Percentiles rank a stretch among this genome's conserved stretches.
Conservation (phyloP, 2,329 filamentous ascomycete genomes). For the Didymosphaeria variabile region DNA sequence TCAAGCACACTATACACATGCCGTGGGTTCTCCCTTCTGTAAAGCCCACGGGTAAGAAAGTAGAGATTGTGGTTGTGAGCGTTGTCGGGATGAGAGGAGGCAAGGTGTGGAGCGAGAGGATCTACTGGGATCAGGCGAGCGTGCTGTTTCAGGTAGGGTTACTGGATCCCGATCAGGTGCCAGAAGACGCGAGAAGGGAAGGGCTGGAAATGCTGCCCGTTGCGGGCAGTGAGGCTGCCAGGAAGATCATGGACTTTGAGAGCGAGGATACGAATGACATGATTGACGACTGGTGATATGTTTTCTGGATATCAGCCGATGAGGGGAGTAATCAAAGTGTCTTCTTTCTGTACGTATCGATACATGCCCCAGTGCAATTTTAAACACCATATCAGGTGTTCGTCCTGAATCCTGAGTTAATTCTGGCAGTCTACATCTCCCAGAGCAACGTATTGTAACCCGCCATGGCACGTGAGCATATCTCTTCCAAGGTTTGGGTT, state of each 20-base stretch:
- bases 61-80: slow-evolving; percentile 66
- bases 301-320: not conserved
- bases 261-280: slow-evolving; percentile 56
- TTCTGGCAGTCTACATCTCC: no score
- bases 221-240: slow-evolving; percentile 56
- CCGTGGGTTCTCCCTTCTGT: slow-evolving; percentile 69
- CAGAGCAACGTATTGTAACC: no score
- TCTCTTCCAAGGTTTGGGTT: no score
- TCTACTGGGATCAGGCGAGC: slow-evolving; percentile 71
- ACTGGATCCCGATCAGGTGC: slow-evolving; percentile 64
- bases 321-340: not conserved
- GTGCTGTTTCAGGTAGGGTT: slow-evolving; percentile 68
- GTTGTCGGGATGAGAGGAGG: slow-evolving; percentile 65
- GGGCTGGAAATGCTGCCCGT: slow-evolving; percentile 59
- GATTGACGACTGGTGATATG: slow-evolving; percentile 54
- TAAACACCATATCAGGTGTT: no score
- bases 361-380: no score
- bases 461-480: no score
- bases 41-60: slow-evolving; percentile 63
- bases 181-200: slow-evolving; percentile 54
- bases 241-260: slow-evolving; percentile 57
- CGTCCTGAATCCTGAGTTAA: no score
- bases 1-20: slow-evolving; percentile 65
- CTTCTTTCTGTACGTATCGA: no score
- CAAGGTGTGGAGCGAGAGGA: slow-evolving; percentile 64